phyloP scores from a whole-genome alignment of 2,329 filamentous ascomycete genomes.

The Dactylellina drechsleri region DNA sequence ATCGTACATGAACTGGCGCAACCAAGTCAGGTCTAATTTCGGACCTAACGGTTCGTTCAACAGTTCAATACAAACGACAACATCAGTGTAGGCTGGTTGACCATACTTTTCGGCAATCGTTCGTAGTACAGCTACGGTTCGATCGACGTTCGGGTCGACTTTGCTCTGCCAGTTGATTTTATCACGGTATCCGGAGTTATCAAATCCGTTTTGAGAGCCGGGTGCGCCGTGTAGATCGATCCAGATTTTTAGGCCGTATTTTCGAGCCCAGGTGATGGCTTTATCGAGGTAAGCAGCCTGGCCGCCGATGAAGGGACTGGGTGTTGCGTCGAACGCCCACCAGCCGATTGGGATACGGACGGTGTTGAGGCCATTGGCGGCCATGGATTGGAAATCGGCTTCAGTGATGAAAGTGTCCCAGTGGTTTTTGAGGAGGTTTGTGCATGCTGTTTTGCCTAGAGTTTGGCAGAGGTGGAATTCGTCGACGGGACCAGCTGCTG shows the following conservation, averaged over 20 bases:
- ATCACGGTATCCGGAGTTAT: slow-evolving; percentile 69
- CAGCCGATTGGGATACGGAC: slow-evolving; percentile 74
- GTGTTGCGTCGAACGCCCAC: slow-evolving; percentile 69
- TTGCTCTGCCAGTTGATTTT: slow-evolving; percentile 61
- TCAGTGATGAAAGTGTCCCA: slow-evolving; percentile 71
- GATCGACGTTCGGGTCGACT: slow-evolving; percentile 64
- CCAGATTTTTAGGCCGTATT: slow-evolving; percentile 71
- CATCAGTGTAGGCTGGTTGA: slow-evolving; percentile 67
- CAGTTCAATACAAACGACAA: slow-evolving; percentile 69
- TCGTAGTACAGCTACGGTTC: slow-evolving; percentile 69
- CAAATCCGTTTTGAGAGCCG: slow-evolving; percentile 65
- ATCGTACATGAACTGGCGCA: slow-evolving; percentile 65
- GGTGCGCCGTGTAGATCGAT: slow-evolving; percentile 72
- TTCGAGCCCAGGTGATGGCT: slow-evolving; percentile 70
- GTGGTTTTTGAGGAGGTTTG: slow-evolving; percentile 66
- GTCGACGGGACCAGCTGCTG: slow-evolving; percentile 66
- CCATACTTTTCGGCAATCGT: slow-evolving; percentile 70
- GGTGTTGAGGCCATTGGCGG: slow-evolving; percentile 70
- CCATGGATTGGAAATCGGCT: slow-evolving; percentile 69
- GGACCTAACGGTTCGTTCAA: slow-evolving; percentile 67
- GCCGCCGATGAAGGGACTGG: slow-evolving; percentile 71
- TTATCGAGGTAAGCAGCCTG: slow-evolving; percentile 70
- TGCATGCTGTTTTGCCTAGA: slow-evolving; percentile 66
- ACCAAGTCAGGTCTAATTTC: slow-evolving; percentile 59
- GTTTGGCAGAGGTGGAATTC: slow-evolving; percentile 68